Base-by-base conservation (phyloP, 345 rosid species). In the Salix arbutifolia region DNA sequence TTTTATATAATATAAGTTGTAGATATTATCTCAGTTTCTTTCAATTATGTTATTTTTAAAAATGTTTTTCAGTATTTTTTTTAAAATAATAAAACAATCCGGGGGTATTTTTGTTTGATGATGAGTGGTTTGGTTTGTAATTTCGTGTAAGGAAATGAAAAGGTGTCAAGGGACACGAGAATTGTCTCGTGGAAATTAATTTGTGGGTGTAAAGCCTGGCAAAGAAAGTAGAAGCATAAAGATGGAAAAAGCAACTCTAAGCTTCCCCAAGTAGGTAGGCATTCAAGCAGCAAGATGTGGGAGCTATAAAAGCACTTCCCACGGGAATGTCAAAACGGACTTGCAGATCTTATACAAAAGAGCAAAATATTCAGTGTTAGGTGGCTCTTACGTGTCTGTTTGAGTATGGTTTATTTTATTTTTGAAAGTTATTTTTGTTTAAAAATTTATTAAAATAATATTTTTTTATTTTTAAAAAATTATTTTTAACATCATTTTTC, bases 1-100 rank as follows among this genome's bases (percentile, higher is more conserved):
- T 0, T 0, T 5, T 0, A 1, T 37, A 7, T 37, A 8, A 35
- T 0, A 35, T 6, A 1, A 37, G 7, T 37, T 0, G 38, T 6
- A 37, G 1, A 37, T 37, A 2, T 37, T 8, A 37, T 37, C 8
- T 7, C 0, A 0, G 1, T 5, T 8, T 37, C 38, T 37, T 1
- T 37, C 1, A 37, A 37, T 1, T 37, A 5, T 35, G 8, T 35
- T 37, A 37, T 5, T 35, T 33, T 37, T 37, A 0, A 37, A 37
- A 37, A 37, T 6, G 38, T 37, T 37, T 37, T n/a, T n/a, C n/a
- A n/a, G n/a, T 31, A 31, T 31, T 31, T 31, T 31, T 31, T 31
- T 31, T 0, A 31, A 31, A 31, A 31, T 3, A 31, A 30, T 0
- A 30, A 30, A 30, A 31, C 33, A 31, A 31, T 31, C 33, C 4